phyloP scores from a whole-genome alignment of 345 rosid species.

The Microthlaspi erraticum region DNA sequence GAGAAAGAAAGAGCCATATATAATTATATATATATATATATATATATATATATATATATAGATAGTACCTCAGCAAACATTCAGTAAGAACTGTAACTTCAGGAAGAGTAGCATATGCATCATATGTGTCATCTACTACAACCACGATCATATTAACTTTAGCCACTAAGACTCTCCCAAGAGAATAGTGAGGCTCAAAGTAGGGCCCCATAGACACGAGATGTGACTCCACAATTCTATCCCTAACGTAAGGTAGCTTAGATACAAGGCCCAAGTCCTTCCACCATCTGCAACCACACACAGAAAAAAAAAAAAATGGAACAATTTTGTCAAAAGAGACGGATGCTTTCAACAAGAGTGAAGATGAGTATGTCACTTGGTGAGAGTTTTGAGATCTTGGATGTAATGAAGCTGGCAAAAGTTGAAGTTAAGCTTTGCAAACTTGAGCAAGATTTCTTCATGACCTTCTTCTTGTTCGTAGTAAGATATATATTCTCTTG shows the following conservation, averaged over 20 bases:
- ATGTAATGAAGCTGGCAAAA: slow-evolving; percentile 25
- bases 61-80: slow-evolving; percentile 10
- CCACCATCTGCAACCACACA: slow-evolving; percentile 36
- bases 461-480: slow-evolving; percentile 31
- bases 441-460: slow-evolving; percentile 5
- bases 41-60: background rate
- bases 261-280: slow-evolving; percentile 14
- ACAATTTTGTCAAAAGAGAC: background rate
- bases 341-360: background rate
- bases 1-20: background rate
- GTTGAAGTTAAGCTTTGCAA: slow-evolving; percentile 32
- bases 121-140: slow-evolving; percentile 27
- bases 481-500: slow-evolving; percentile 37
- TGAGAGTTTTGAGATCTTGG: slow-evolving; percentile 27
- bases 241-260: slow-evolving; percentile 27
- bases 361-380: background rate
- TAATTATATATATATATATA: background rate
- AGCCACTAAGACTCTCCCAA: background rate
- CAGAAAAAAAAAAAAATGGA: background rate
- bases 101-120: slow-evolving; percentile 15
- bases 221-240: slow-evolving; percentile 22
- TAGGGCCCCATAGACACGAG: background rate
- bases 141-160: background rate
- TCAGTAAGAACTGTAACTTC: background rate
- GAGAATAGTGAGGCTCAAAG: slow-evolving; percentile 33